phyloP scores from a whole-genome alignment of 2,329 filamentous ascomycete genomes.

The Paraphoma sp. region DNA sequence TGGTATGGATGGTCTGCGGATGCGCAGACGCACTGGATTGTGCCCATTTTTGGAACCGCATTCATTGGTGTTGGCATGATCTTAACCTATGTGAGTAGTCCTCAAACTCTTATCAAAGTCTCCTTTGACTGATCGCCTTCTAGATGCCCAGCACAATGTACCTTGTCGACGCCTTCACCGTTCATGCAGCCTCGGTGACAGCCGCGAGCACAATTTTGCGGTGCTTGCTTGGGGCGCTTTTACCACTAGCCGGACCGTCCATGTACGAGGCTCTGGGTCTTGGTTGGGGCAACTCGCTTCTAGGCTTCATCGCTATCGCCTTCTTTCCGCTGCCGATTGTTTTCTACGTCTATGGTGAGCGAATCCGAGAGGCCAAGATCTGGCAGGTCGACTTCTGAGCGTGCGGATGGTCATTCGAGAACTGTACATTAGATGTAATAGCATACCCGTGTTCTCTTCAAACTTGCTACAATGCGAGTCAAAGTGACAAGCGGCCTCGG shows the following conservation, averaged over 20 bases:
- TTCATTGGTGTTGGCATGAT: constrained; percentile 15
- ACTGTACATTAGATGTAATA: no score
- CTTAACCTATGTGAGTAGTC: constrained; percentile 4
- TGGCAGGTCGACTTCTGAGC: not conserved
- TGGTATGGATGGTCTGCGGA: constrained; percentile 62
- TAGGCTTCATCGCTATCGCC: constrained; percentile 59
- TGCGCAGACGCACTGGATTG: constrained; percentile 59
- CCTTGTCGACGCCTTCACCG: constrained; percentile 68
- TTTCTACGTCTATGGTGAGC: constrained; percentile 54
- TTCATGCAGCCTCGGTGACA: constrained; percentile 55
- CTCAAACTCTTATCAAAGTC: not conserved
- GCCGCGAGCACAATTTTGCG: constrained; percentile 68
- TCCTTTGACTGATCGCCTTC: not conserved
- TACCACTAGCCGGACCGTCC: constrained; percentile 62
- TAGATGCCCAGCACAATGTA: constrained; percentile 52
- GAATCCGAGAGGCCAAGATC: not conserved
- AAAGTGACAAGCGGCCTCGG: no score
- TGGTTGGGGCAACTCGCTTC: constrained; percentile 64
- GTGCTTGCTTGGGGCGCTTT: constrained; percentile 60
- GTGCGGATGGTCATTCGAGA: not conserved
- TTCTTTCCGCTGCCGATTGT: constrained; percentile 53
- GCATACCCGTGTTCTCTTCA: no score
- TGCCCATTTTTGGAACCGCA: constrained; percentile 43
- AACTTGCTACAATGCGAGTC: no score
- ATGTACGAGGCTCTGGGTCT: constrained; percentile 66